Percentiles rank a stretch among this genome's conserved stretches.
Conservation (phyloP, 164 flowering plant genomes). For the Malania oleifera region DNA sequence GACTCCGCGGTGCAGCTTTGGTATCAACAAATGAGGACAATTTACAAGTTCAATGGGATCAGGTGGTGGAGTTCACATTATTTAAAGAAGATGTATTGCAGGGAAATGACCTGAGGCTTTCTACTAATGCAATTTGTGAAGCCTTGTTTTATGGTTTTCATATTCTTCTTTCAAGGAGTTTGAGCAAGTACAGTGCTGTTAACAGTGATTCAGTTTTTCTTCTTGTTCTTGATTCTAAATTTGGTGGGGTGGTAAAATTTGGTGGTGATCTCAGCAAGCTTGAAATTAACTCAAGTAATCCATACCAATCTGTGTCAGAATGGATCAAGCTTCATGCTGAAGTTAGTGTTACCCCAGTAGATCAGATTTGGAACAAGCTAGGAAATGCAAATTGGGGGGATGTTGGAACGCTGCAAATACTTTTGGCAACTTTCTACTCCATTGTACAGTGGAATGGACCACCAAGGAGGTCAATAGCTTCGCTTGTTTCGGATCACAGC, state of each 20-base stretch:
- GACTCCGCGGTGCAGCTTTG: slow-evolving; percentile 53
- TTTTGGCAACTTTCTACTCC: slow-evolving; percentile 69
- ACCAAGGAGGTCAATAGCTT: slow-evolving; percentile 59
- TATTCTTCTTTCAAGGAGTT: slow-evolving; percentile 47
- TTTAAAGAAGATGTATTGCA: slow-evolving; percentile 40
- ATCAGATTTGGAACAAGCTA: slow-evolving; percentile 78
- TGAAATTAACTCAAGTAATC: slow-evolving; percentile 42
- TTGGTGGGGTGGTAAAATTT: slow-evolving; percentile 67
- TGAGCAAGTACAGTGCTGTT: slow-evolving; percentile 34
- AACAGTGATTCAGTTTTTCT: slow-evolving; percentile 37
- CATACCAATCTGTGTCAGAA: slow-evolving; percentile 50
- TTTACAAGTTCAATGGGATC: slow-evolving; percentile 44
- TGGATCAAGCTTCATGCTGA: slow-evolving; percentile 63
- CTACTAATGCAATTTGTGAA: slow-evolving; percentile 44
- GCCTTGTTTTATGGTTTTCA: slow-evolving; percentile 63
- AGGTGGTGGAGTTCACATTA: slow-evolving; percentile 45
- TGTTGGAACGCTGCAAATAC: slow-evolving; percentile 61
- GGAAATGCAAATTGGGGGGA: slow-evolving; percentile 92
- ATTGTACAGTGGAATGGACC: slow-evolving; percentile 61
- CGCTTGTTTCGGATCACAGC: slow-evolving; percentile 68
- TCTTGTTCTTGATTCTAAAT: slow-evolving; percentile 56
- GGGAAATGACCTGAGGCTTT: slow-evolving; percentile 41
- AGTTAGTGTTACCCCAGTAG: slow-evolving; percentile 55
- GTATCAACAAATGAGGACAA: slow-evolving; percentile 31
- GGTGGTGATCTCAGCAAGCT: slow-evolving; percentile 63